phyloP scores from a whole-genome alignment of 1,139 yeast genomes.

The Taiozyma sp. region DNA sequence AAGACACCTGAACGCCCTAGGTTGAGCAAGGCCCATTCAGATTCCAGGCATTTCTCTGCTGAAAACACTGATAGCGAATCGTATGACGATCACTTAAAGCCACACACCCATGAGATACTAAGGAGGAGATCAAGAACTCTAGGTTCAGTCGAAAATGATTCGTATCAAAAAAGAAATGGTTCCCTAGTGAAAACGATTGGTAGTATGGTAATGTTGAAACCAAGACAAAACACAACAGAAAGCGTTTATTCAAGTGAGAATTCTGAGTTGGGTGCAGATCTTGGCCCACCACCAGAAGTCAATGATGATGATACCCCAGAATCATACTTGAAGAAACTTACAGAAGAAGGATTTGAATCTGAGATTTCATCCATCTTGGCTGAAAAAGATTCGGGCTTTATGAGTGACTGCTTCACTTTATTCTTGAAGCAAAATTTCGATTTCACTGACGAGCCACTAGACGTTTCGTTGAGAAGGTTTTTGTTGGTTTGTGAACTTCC shows the following conservation, averaged over 20 bases:
- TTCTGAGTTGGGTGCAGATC: conserved; percentile 8
- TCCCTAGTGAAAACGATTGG: conserved; percentile 33
- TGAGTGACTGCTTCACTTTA: conserved; percentile 31
- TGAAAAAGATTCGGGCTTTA: conserved; percentile 31
- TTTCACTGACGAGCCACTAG: conserved; percentile 51
- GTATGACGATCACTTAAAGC: not conserved
- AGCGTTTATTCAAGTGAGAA: conserved; percentile 3
- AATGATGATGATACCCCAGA: conserved; percentile 30
- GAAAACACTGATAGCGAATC: not conserved
- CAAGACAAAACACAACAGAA: conserved; percentile 12
- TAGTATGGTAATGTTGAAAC: conserved; percentile 29
- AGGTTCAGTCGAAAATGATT: conserved; percentile 21
- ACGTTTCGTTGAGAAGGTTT: conserved; percentile 55
- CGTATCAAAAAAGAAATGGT: conserved; percentile 27
- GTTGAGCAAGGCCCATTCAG: conserved; percentile 13
- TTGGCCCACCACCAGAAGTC: conserved; percentile 29
- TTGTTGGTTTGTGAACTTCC: conserved; percentile 55
- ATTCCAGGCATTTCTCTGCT: conserved; percentile 5
- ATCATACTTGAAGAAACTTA: conserved; percentile 30
- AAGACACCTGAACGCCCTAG: conserved; percentile 3
- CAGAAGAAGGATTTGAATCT: conserved; percentile 30
- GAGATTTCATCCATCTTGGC: conserved; percentile 36
- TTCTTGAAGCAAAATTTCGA: conserved; percentile 39
- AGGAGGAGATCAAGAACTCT: conserved; percentile 22
- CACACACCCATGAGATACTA: conserved; percentile 6